Evolutionary conservation across 495 filamentous ascomycete genomes (phyloP).

Genomic region (Corynascus novoguineensis): DNA sequence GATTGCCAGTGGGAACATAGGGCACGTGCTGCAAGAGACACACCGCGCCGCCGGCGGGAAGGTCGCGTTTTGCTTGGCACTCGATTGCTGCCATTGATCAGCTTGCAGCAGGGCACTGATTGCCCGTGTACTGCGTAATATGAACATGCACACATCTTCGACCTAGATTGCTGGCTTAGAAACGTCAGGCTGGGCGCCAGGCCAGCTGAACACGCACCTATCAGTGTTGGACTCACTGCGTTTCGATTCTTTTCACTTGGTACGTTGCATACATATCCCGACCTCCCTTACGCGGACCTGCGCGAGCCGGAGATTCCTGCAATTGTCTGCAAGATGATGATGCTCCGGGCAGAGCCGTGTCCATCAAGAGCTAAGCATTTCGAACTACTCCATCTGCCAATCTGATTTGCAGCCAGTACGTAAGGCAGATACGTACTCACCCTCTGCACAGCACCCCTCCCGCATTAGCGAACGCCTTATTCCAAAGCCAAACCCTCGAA

Average conservation of each 20-base stretch:
- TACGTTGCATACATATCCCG: no score
- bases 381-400: not conserved
- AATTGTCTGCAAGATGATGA: slow-evolving; percentile 12
- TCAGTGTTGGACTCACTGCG: not conserved
- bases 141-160: no score
- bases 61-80: not conserved
- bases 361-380: not conserved
- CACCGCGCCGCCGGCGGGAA: not conserved
- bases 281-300: not conserved
- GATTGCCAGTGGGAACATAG: slow-evolving; percentile 16
- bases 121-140: no score
- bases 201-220: not conserved
- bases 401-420: slow-evolving; percentile 8
- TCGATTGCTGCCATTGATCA: no score
- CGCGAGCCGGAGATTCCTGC: slow-evolving; percentile 2
- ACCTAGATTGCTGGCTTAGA: not conserved
- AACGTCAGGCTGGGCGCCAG: not conserved
- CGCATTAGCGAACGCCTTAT: not conserved
- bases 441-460: not conserved
- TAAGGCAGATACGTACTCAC: slow-evolving; percentile 5
- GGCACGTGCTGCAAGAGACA: slow-evolving; percentile 27
- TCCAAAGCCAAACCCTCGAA: not conserved
- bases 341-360: not conserved
- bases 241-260: no score
- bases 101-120: no score